These are phyloP conservation scores for Malassezia vespertilionis DNA, from an alignment of 1,284 basidiomycete genomes.

Conservation along the genomic window DNA sequence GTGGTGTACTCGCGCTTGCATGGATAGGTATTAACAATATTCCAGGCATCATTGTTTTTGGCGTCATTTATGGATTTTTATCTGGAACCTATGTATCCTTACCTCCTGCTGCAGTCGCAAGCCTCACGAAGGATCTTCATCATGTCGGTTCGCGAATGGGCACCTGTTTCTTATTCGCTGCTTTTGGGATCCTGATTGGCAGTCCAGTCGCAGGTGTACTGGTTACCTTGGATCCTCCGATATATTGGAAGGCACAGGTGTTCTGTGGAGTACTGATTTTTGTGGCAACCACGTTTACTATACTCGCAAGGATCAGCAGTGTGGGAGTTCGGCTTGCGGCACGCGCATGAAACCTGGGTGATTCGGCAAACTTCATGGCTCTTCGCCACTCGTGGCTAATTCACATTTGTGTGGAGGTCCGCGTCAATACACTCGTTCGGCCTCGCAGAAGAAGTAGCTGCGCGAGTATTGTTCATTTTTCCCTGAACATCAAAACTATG, in stretches of 20 bases:
- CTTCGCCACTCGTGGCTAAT: too few species aligned
- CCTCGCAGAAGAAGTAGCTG: too few species aligned
- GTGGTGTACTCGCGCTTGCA: conserved; percentile 29
- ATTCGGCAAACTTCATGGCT: too few species aligned
- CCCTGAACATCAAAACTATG: too few species aligned
- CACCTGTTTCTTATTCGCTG: neutral
- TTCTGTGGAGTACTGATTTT: conserved; percentile 10
- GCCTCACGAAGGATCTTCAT: neutral
- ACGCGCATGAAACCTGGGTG: neutral
- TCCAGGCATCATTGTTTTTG: conserved; percentile 19
- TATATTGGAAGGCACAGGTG: conserved; percentile 11
- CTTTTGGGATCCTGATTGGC: conserved; percentile 17
- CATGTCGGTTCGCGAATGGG: conserved; percentile 7
- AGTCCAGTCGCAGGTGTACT: conserved; percentile 18
- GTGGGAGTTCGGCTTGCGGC: too few species aligned
- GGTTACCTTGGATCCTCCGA: neutral
- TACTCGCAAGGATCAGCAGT: neutral
- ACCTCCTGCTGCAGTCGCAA: conserved; percentile 9
- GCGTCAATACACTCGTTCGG: too few species aligned
- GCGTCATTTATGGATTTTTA: conserved; percentile 27
- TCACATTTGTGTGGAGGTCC: too few species aligned
- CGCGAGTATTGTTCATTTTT: too few species aligned
- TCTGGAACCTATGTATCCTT: conserved; percentile 33
- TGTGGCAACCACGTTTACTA: neutral
- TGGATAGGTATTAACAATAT: conserved; percentile 6